Conservation (phyloP, 768 basidiomycete genomes). For the Suillus weaverae region DNA sequence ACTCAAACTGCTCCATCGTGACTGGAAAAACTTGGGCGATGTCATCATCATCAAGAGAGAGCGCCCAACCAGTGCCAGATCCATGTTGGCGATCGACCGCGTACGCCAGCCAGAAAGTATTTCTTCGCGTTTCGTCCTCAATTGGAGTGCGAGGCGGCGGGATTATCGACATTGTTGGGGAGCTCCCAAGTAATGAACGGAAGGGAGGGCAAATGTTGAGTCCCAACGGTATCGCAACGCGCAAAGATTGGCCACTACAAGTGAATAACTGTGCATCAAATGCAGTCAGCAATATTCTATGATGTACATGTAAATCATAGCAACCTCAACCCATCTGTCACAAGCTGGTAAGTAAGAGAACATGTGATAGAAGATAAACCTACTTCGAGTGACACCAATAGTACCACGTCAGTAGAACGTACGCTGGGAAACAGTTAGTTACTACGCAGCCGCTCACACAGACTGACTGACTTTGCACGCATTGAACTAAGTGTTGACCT, state of each 20-base stretch:
- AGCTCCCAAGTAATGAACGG: slow-evolving; percentile 59
- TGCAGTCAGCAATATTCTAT: slow-evolving; percentile 9
- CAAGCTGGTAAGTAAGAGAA: not conserved
- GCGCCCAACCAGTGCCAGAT: slow-evolving; percentile 69
- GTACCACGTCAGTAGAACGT: slow-evolving; percentile 67
- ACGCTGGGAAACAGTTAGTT: slow-evolving; percentile 40
- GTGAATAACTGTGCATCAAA: slow-evolving; percentile 51
- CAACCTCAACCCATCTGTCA: slow-evolving; percentile 72
- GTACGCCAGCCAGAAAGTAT: slow-evolving; percentile 75
- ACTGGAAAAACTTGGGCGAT: slow-evolving; percentile 71
- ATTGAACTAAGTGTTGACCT: slow-evolving; percentile 57
- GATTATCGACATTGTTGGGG: slow-evolving; percentile 58
- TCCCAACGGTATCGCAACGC: slow-evolving; percentile 63
- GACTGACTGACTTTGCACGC: slow-evolving; percentile 54
- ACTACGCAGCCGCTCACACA: not conserved
- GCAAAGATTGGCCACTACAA: slow-evolving; percentile 55
- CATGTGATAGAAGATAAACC: slow-evolving; percentile 16
- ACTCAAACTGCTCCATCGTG: slow-evolving; percentile 56
- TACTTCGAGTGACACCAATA: slow-evolving; percentile 74
- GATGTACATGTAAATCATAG: slow-evolving; percentile 8
- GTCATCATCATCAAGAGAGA: slow-evolving; percentile 71
- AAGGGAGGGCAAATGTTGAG: slow-evolving; percentile 70
- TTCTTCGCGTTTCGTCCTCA: slow-evolving; percentile 72
- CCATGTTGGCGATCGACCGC: slow-evolving; percentile 66
- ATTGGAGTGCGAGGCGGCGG: slow-evolving; percentile 57